Base-by-base conservation (phyloP, 1,284 basidiomycete species). In the Irpex sp. region DNA sequence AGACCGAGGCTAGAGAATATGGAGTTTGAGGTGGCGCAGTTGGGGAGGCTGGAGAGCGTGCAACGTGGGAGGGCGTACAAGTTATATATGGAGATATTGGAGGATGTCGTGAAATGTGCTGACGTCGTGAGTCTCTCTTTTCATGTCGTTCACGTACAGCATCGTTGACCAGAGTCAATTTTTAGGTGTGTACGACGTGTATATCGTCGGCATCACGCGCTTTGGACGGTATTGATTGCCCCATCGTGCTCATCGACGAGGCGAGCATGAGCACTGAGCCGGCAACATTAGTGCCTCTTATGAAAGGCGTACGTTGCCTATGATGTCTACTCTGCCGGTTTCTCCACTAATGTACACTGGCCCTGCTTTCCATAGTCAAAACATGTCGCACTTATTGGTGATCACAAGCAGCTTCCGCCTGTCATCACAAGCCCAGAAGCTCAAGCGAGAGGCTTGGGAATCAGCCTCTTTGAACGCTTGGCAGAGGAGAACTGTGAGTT, bases 201-300 rank as follows among this genome's bases (percentile, higher is more conserved):
- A 82, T 94, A 52, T 88, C 89, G 0, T 85, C 92, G 4, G 89
- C 87, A 7, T 85, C 83, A 15, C 72, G 74, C 37, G 77, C 82
- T 1, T 73, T 90, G 62, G 82, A 85, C 66, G 82, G 86, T 15
- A 82, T 89, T 52, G 96, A 98, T 72, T 96, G 97, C 71, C 96
- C 96, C 0, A 84, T 97, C 38, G 94, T 98, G 5, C 96, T 97
- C 72, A 78, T 98, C 34, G 96, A 98, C 74, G 96, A 98, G 76
- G 96, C 94, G 1, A 93, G 92, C 7, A 97, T 97, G 94, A 95
- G 93, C 9, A 97, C 94, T 1, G 96, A 98, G 76, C 94, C 95
- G 13, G 87, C 92, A 21, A 89, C 91, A 9, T 77, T 96, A 54
- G 87, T 96, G 63, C 92, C 94, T 0, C 78, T 96, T 44, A 94